phyloP scores from a whole-genome alignment of 768 basidiomycete genomes.

The Terana coerulea region DNA sequence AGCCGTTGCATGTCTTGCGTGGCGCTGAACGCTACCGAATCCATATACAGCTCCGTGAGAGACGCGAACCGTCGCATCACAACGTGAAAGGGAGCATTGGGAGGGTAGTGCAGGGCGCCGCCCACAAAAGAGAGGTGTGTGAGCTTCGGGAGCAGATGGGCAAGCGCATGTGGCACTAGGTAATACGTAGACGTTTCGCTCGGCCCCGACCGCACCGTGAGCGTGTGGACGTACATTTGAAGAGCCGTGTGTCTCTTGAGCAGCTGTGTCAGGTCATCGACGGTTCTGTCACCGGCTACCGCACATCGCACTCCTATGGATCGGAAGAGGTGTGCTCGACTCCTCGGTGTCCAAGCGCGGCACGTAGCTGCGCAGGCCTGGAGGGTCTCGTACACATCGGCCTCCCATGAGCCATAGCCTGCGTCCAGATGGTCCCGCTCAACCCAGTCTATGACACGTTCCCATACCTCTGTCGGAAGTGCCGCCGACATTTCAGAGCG shows the following conservation, averaged over 20 bases:
- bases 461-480: too few species aligned
- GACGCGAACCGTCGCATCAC: neutral
- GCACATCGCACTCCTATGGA: neutral
- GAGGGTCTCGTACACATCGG: neutral
- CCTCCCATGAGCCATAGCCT: too few species aligned
- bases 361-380: neutral
- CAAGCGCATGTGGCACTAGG: neutral
- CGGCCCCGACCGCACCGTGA: neutral
- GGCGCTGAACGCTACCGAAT: neutral
- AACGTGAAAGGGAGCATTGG: neutral
- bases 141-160: neutral
- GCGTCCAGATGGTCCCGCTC: too few species aligned
- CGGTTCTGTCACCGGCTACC: neutral
- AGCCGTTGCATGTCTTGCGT: neutral
- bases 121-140: neutral
- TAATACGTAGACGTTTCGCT: neutral
- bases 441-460: too few species aligned
- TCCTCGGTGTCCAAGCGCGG: neutral
- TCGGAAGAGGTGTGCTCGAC: neutral
- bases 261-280: neutral
- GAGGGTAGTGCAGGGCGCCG: neutral
- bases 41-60: neutral
- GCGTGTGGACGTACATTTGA: neutral
- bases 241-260: neutral
- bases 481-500: too few species aligned